These are phyloP conservation scores for Gossypium davidsonii DNA, from an alignment of 441 rosid genomes.

Conservation along the genomic window DNA sequence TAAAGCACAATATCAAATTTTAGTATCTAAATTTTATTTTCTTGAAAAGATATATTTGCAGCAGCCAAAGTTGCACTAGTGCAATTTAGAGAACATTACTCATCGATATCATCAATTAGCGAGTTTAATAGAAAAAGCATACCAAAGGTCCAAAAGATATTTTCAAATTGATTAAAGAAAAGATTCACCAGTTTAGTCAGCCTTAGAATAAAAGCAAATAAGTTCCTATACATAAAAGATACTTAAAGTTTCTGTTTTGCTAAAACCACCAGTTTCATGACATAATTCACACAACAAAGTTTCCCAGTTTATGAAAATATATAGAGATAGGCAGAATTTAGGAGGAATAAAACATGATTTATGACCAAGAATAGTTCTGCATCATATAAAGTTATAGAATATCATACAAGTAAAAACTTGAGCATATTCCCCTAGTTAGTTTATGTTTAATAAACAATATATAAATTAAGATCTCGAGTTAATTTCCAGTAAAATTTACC, in stretches of 20 bases:
- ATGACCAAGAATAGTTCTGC: constrained; percentile 10
- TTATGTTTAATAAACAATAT: constrained; percentile 20
- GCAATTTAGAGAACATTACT: not conserved
- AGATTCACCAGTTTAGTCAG: not conserved
- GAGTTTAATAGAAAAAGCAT: not conserved
- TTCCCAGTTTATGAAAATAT: too few relatives aligned
- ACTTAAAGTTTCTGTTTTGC: too few relatives aligned
- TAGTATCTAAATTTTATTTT: not conserved
- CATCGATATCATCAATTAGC: not conserved
- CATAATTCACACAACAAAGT: too few relatives aligned
- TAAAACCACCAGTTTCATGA: too few relatives aligned
- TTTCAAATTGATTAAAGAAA: not conserved
- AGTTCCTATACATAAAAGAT: too few relatives aligned
- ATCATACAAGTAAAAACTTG: not conserved
- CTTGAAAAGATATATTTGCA: not conserved
- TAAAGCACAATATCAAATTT: not conserved
- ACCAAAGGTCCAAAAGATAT: not conserved
- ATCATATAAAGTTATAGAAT: not conserved
- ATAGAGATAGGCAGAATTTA: not conserved
- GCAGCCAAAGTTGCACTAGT: not conserved
- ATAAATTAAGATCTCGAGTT: not conserved
- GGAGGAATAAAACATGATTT: not conserved
- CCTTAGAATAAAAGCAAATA: too few relatives aligned
- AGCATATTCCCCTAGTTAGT: not conserved
- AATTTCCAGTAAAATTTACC: constrained; percentile 14